Conservation (phyloP, 805 yeast species). For the Candida peoriensis region DNA sequence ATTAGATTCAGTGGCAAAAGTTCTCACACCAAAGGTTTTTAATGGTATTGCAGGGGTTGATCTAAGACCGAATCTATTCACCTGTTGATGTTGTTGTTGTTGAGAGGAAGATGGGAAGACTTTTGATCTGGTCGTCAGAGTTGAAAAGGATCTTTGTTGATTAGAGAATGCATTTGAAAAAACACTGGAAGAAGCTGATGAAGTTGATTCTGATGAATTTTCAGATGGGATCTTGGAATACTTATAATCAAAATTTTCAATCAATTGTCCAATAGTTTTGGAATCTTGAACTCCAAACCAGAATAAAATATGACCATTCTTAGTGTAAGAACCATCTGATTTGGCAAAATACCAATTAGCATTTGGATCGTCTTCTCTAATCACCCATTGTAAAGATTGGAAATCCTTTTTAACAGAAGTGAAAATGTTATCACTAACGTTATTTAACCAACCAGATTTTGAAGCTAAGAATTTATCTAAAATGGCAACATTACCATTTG, state of each 20-base stretch:
- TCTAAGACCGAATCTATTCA: too few species aligned
- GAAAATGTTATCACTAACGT: slow-evolving; percentile 93
- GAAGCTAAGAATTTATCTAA: slow-evolving; percentile 85
- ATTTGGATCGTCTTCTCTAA: slow-evolving; percentile 85
- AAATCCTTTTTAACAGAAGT: slow-evolving; percentile 72
- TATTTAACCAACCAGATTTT: slow-evolving; percentile 93
- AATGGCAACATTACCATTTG: slow-evolving; percentile 45
- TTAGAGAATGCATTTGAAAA: slow-evolving; percentile 31
- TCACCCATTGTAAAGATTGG: slow-evolving; percentile 76
- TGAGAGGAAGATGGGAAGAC: background rate
- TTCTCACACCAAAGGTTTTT: slow-evolving; percentile 24
- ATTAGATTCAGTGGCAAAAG: slow-evolving; percentile 38
- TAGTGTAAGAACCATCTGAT: slow-evolving; percentile 90
- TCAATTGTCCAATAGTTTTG: slow-evolving; percentile 55
- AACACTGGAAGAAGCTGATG: too few species aligned
- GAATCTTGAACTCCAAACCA: slow-evolving; percentile 87
- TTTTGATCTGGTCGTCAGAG: slow-evolving; percentile 15
- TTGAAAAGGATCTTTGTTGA: slow-evolving; percentile 45
- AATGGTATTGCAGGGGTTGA: slow-evolving; percentile 25
- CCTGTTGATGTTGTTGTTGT: slow-evolving; percentile 8
- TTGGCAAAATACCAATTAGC: slow-evolving; percentile 87
- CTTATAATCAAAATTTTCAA: slow-evolving; percentile 45
- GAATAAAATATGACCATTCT: slow-evolving; percentile 83
- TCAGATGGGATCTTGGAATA: slow-evolving; percentile 27
- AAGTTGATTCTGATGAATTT: slow-evolving; percentile 27